These are phyloP conservation scores for Hymenoscyphus albidus DNA, from an alignment of 2,329 filamentous ascomycete genomes.

Conservation along the genomic window DNA sequence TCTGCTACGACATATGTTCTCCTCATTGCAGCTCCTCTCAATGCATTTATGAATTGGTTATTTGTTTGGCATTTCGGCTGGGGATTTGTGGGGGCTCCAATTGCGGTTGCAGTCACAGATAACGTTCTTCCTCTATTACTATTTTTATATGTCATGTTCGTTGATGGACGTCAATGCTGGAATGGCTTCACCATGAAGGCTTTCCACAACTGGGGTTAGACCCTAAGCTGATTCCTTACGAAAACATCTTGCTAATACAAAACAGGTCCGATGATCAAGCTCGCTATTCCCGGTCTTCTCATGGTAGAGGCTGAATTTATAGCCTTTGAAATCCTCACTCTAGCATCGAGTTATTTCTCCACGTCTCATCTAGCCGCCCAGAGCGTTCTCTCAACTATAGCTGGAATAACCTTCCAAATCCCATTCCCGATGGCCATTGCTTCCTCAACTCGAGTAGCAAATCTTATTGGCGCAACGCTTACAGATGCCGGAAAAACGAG, in stretches of 20 bases:
- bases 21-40: constrained; percentile 70
- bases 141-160: constrained; percentile 67
- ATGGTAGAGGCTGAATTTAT: constrained; percentile 95
- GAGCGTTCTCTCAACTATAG: constrained; percentile 75
- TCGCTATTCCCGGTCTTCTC: constrained; percentile 82
- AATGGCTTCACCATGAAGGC: constrained; percentile 70
- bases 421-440: constrained; percentile 90
- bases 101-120: constrained; percentile 72
- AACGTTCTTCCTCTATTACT: constrained; percentile 70
- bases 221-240: neutral
- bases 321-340: constrained; percentile 85
- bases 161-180: constrained; percentile 75
- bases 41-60: constrained; percentile 73
- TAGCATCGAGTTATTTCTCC: constrained; percentile 77
- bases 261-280: constrained; percentile 69
- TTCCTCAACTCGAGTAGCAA: constrained; percentile 82
- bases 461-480: constrained; percentile 83
- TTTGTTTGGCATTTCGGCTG: constrained; percentile 68
- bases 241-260: constrained; percentile 14
- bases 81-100: constrained; percentile 76
- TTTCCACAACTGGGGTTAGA: constrained; percentile 63
- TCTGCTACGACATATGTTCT: constrained; percentile 76
- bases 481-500: constrained; percentile 75
- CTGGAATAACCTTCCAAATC: constrained; percentile 80
- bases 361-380: constrained; percentile 81